Evolutionary conservation across 306 rosid genomes (phyloP), one percentile per base, ranked within the genome.

Genomic region (Crataegus laevigata): DNA sequence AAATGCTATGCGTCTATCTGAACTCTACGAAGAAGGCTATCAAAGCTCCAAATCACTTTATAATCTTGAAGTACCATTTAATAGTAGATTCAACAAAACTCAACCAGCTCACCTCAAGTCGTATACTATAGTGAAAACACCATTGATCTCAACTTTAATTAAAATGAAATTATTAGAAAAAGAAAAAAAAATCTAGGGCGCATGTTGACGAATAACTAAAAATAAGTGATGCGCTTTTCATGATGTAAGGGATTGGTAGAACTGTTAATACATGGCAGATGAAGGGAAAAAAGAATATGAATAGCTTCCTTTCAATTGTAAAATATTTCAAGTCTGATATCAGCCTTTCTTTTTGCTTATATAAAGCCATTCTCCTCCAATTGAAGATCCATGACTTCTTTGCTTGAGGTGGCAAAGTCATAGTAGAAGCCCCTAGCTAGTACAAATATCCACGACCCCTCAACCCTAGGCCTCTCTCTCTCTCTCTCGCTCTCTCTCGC

Each of bases 281-380:
- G 50, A 58, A 67, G n/a, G 74, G 40, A 40, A 82, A 68, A 66
- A n/a, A 67, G 90, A 86, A 92, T 90, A 82, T 81, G 89, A 92
- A 87, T 88, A 81, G 82, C 68, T 75, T 77, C 36, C 54, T 73
- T 82, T 66, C 34, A 70, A 74, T 18, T 50, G 42, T 24, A 15
- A 13, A 17, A 2, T 6, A 57, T 30, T 66, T 52, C 3, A 15
- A 8, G 22, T 63, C 62, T 15, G 68, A 79, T 63, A 58, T 58
- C 32, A 28, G 64, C 54, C 69, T 28, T 6, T 59, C 66, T 57
- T 43, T 74, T 82, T 36, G 78, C 80, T 79, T 91, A 84, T 89
- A 89, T 78, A 89, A 85, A 70, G 83, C 75, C 84, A 63, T 67
- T 50, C 77, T 29, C 36, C 32, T 51, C 76, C 50, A 14, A 38